These are phyloP conservation scores for Saccharomycopsis guyanensis DNA, from an alignment of 805 yeast species.

Conservation along the genomic window DNA sequence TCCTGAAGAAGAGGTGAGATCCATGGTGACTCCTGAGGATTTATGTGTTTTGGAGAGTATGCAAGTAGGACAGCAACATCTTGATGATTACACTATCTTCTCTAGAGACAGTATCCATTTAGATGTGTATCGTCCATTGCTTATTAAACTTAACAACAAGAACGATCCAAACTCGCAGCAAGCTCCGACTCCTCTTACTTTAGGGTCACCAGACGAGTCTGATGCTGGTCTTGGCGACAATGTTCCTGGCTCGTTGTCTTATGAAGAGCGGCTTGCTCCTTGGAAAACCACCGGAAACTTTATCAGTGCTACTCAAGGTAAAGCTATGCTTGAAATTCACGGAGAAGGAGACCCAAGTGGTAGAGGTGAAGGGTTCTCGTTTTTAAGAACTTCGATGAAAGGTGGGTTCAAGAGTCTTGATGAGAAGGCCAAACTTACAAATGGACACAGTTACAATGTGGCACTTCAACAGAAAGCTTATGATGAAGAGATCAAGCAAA, in stretches of 20 bases:
- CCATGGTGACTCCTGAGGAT: slow-evolving; percentile 92
- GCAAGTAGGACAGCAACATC: slow-evolving; percentile 86
- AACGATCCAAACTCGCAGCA: slow-evolving; percentile 16
- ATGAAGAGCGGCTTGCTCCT: slow-evolving; percentile 82
- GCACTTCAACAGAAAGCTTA: slow-evolving; percentile 85
- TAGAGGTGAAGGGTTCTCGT: slow-evolving; percentile 81
- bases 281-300: slow-evolving; percentile 94
- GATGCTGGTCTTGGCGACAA: slow-evolving; percentile 36
- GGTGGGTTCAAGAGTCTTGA: slow-evolving; percentile 65
- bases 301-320: slow-evolving; percentile 89
- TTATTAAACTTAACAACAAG: slow-evolving; percentile 26
- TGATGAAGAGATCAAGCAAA: slow-evolving; percentile 79
- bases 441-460: slow-evolving; percentile 65
- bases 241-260: slow-evolving; percentile 36
- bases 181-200: neutral
- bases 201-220: slow-evolving; percentile 32
- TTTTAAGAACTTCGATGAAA: slow-evolving; percentile 87
- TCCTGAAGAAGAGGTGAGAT: slow-evolving; percentile 62
- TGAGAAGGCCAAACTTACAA: slow-evolving; percentile 23
- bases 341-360: slow-evolving; percentile 96
- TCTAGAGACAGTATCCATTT: slow-evolving; percentile 26
- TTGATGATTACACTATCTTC: slow-evolving; percentile 71
- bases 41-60: slow-evolving; percentile 78
- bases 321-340: slow-evolving; percentile 90
- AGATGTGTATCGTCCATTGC: slow-evolving; percentile 23